Evolutionary conservation across 192 early-diverging fungal species (phyloP).

Genomic region (Backusella macrospora): DNA sequence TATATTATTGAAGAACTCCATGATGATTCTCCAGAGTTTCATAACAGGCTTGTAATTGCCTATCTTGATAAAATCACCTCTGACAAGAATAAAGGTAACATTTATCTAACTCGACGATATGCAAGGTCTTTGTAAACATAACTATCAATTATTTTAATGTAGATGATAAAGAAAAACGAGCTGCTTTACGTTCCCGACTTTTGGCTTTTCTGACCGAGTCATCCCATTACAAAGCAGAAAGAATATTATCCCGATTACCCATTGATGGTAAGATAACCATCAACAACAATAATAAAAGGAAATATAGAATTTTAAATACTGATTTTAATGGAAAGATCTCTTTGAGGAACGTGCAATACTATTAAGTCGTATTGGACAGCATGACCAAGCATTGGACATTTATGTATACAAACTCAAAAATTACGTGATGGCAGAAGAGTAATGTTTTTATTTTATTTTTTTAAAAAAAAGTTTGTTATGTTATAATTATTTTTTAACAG

Average conservation of each 20-base stretch:
- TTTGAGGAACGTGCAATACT: conserved; percentile 83
- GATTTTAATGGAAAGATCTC: conserved; percentile 48
- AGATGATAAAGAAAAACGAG: conserved; percentile 13
- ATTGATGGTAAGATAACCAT: conserved; percentile 57
- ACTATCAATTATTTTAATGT: neutral
- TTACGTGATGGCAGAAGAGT: conserved; percentile 70
- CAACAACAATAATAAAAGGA: neutral
- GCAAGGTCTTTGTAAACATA: conserved; percentile 14
- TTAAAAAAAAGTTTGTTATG: neutral
- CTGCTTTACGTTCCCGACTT: conserved; percentile 39
- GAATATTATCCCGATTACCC: conserved; percentile 73
- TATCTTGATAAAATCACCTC: conserved; percentile 70
- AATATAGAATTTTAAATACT: neutral
- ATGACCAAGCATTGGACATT: conserved; percentile 83
- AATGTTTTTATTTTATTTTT: conserved; percentile 18
- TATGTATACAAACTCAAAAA: conserved; percentile 81
- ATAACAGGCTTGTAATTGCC: conserved; percentile 79
- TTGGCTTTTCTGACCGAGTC: conserved; percentile 74
- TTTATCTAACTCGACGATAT: neutral
- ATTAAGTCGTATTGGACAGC: conserved; percentile 80
- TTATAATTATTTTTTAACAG: neutral
- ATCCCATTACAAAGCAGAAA: conserved; percentile 72
- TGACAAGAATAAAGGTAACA: conserved; percentile 10
- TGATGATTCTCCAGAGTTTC: conserved; percentile 70
- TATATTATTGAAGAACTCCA: conserved; percentile 74